Evolutionary conservation across 257 asterid genomes (phyloP).

Genomic region (Apocynum venetum): DNA sequence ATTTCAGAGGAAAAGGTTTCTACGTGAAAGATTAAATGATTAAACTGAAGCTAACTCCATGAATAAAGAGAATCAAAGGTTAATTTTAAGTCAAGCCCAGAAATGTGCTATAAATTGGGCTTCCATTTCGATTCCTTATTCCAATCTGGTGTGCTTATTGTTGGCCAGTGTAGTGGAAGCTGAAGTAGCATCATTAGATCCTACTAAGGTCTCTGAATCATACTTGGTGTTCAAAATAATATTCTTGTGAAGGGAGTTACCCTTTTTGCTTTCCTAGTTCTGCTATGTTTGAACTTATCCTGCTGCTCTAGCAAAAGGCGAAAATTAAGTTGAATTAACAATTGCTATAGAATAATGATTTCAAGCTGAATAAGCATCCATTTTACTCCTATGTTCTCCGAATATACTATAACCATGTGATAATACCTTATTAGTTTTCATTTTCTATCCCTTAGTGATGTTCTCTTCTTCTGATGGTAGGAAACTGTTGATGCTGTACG

Average conservation of each 20-base stretch:
- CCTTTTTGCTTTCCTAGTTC: neutral
- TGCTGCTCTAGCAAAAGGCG: neutral
- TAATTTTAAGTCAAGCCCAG: neutral
- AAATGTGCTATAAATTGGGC: neutral
- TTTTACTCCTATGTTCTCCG: neutral
- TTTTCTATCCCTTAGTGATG: neutral
- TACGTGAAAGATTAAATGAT: neutral
- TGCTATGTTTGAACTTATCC: neutral
- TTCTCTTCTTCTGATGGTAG: conserved; percentile 34
- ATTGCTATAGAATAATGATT: neutral
- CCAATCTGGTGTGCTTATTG: neutral
- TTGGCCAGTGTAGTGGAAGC: neutral
- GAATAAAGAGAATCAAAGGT: neutral
- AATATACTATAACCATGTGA: neutral
- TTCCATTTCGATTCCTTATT: neutral
- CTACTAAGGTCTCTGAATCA: neutral
- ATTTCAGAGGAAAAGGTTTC: neutral
- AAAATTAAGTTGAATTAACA: neutral
- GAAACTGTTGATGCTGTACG: conserved; percentile 97
- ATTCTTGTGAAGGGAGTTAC: neutral
- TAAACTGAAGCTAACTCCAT: neutral
- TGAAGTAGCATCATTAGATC: neutral
- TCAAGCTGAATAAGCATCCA: neutral
- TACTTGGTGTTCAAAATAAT: neutral
- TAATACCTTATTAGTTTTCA: neutral